Evolutionary conservation across 805 yeast species (phyloP).

Genomic region (Metschnikowia kofuensis): DNA sequence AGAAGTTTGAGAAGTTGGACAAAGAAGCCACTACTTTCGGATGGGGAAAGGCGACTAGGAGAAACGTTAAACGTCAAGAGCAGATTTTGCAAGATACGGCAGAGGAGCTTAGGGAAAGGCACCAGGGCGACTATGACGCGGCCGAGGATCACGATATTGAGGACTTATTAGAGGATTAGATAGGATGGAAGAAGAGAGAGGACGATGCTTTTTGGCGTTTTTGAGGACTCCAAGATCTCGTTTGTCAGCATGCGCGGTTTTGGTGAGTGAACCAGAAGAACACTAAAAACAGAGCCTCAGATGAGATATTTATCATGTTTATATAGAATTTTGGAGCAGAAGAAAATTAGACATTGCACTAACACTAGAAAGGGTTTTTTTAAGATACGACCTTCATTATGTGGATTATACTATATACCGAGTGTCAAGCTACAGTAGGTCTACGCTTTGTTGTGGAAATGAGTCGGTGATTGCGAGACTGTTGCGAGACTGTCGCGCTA

Average conservation of each 20-base stretch:
- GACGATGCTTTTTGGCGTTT: neutral
- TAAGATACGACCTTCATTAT: no score
- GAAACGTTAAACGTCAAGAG: constrained; percentile 52
- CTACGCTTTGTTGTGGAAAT: no score
- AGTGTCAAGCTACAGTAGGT: no score
- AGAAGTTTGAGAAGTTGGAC: constrained; percentile 32
- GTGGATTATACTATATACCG: no score
- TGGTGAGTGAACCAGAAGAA: no score
- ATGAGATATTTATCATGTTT: no score
- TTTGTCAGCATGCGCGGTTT: neutral
- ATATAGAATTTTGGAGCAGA: no score
- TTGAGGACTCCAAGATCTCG: neutral
- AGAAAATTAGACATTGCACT: no score
- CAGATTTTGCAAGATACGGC: constrained; percentile 48
- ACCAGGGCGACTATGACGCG: constrained; percentile 45
- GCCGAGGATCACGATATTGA: constrained; percentile 66
- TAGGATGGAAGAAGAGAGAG: neutral
- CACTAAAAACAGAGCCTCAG: no score
- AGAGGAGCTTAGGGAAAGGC: constrained; percentile 36
- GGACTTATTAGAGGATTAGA: constrained; percentile 50
- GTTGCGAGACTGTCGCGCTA: no score
- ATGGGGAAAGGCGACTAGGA: constrained; percentile 77
- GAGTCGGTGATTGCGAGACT: no score
- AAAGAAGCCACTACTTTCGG: constrained; percentile 56
- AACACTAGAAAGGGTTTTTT: no score